Conservation (phyloP, 495 filamentous ascomycete genomes). For the Tetracladium setigerum region DNA sequence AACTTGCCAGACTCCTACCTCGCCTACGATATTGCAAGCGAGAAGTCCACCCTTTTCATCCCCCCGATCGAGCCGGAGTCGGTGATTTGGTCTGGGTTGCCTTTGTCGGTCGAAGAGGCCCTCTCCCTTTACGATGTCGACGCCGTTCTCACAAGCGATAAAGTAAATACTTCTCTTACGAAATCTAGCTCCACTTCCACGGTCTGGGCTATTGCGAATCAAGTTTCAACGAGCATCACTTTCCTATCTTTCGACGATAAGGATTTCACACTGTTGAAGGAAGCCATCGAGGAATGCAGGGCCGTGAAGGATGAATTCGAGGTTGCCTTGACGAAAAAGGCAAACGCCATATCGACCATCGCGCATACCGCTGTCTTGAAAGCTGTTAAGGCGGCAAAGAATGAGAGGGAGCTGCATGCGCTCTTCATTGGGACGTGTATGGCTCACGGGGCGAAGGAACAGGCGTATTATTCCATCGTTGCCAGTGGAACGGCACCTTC, state of each 20-base stretch:
- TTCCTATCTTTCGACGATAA: constrained; percentile 49
- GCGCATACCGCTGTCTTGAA: constrained; percentile 66
- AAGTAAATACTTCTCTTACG: constrained; percentile 23
- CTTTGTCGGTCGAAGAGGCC: constrained; percentile 58
- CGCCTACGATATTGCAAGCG: constrained; percentile 53
- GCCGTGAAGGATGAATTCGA: constrained; percentile 78
- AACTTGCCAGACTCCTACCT: constrained; percentile 54
- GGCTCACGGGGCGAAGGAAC: constrained; percentile 60
- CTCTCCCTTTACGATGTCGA: constrained; percentile 76
- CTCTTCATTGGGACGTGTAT: constrained; percentile 65
- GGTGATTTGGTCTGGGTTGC: constrained; percentile 55
- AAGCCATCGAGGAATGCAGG: constrained; percentile 64
- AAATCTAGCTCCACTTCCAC: constrained; percentile 35
- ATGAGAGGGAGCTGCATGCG: constrained; percentile 79
- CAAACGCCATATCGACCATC: constrained; percentile 65
- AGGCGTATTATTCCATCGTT: constrained; percentile 84
- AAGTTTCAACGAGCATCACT: not conserved
- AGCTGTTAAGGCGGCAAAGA: constrained; percentile 50
- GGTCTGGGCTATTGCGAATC: constrained; percentile 2
- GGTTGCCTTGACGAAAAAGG: constrained; percentile 66
- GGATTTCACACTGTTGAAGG: constrained; percentile 33
- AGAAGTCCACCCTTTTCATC: constrained; percentile 53
- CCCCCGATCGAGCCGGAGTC: constrained; percentile 43
- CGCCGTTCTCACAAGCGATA: constrained; percentile 37
- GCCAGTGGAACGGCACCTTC: constrained; percentile 71